Evolutionary conservation across 345 rosid genomes (phyloP).

Genomic region (Eucalyptus pauciflora): DNA sequence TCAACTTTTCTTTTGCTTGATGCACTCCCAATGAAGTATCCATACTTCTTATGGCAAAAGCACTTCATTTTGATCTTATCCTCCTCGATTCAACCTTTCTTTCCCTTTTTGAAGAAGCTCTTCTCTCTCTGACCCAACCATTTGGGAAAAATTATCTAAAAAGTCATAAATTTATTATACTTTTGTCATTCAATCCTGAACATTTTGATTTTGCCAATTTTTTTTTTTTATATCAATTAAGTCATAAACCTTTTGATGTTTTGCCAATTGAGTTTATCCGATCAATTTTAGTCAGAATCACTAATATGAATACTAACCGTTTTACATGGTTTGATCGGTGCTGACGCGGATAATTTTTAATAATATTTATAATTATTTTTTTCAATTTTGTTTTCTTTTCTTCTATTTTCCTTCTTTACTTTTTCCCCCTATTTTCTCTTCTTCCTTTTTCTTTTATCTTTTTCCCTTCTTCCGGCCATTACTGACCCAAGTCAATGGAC

Average conservation of each 20-base stretch:
- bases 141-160: neutral
- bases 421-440: neutral
- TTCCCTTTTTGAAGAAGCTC: neutral
- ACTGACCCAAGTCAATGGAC: neutral
- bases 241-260: neutral
- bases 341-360: neutral
- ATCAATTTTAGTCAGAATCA: neutral
- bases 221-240: no score
- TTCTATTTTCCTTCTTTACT: neutral
- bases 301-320: accelerated
- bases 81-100: neutral
- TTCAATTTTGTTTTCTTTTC: neutral
- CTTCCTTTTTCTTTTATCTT: neutral
- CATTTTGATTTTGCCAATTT: neutral
- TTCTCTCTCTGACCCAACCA: neutral
- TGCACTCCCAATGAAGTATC: neutral
- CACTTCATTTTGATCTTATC: neutral
- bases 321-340: accelerated
- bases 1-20: neutral
- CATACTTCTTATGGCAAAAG: neutral
- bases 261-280: neutral
- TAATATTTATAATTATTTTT: neutral
- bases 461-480: neutral
- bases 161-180: accelerated
- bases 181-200: accelerated